Conservation (phyloP, 768 basidiomycete genomes). For the Dentipellis sp. region DNA sequence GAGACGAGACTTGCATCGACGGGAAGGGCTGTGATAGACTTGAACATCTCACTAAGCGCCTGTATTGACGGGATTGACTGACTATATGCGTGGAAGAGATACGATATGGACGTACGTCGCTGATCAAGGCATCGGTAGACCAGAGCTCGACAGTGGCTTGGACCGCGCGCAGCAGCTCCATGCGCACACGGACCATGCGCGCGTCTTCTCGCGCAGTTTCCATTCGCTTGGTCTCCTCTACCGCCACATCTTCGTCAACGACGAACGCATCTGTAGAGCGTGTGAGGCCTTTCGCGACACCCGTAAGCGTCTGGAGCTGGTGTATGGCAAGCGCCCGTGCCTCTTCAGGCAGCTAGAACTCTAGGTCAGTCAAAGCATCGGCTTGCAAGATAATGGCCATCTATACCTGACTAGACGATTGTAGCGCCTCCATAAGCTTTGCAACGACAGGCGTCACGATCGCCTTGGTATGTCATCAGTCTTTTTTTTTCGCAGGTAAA, state of each 20-base stretch:
- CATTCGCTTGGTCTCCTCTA: constrained; percentile 44
- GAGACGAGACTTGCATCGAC: constrained; percentile 72
- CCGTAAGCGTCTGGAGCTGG: constrained; percentile 74
- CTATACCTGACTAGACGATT: constrained; percentile 43
- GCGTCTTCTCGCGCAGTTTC: constrained; percentile 55
- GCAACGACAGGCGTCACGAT: constrained; percentile 71
- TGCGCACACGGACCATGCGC: constrained; percentile 52
- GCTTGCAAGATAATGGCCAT: background rate
- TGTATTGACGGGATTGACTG: constrained; percentile 18
- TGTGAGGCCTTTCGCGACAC: constrained; percentile 82
- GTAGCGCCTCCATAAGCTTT: constrained; percentile 55
- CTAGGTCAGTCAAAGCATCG: background rate
- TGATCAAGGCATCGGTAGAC: constrained; percentile 70
- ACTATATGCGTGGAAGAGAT: background rate
- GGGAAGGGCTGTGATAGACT: constrained; percentile 77
- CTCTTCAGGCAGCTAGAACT: constrained; percentile 57
- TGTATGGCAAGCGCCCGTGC: constrained; percentile 55
- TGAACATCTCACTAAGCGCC: constrained; percentile 78
- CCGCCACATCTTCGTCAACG: constrained; percentile 46
- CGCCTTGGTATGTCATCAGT: constrained; percentile 31
- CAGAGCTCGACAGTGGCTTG: constrained; percentile 60
- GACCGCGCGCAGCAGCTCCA: constrained; percentile 53
- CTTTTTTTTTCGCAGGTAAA: background rate
- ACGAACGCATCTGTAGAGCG: constrained; percentile 61
- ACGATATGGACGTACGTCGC: constrained; percentile 47